phyloP scores from a whole-genome alignment of 495 filamentous ascomycete species.

The Apodospora peruviana region DNA sequence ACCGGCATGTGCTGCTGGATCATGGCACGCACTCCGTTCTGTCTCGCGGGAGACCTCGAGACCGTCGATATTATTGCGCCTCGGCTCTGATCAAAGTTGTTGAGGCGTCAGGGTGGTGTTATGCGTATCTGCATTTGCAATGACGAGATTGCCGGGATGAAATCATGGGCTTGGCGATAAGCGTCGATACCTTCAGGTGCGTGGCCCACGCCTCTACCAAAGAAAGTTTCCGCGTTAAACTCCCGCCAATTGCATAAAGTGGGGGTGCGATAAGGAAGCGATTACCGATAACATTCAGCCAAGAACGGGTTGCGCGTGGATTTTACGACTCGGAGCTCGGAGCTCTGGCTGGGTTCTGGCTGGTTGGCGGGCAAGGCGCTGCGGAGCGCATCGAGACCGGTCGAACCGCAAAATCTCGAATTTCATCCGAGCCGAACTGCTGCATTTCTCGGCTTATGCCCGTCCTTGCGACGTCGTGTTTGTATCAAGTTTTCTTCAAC shows the following conservation, averaged over 20 bases:
- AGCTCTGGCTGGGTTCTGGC: background rate
- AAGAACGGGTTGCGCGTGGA: too few relatives aligned
- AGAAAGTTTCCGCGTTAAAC: background rate
- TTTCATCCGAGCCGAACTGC: background rate
- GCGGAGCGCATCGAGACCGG: background rate
- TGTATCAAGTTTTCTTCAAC: background rate
- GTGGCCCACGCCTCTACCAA: background rate
- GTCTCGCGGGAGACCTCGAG: too few relatives aligned
- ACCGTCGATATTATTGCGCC: too few relatives aligned
- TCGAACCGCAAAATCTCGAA: background rate
- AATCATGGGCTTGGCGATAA: conserved; percentile 2
- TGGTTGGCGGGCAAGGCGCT: background rate
- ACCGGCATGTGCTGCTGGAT: conserved; percentile 7
- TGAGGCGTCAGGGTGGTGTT: conserved; percentile 6
- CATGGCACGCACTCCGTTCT: conserved; percentile 2
- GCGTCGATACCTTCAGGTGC: background rate
- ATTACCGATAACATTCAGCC: background rate
- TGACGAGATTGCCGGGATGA: conserved; percentile 7
- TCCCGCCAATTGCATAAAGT: conserved; percentile 1
- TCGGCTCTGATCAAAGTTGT: too few relatives aligned
- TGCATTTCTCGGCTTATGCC: too few relatives aligned
- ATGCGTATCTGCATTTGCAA: conserved; percentile 1
- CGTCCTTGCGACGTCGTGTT: background rate
- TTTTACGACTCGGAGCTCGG: background rate
- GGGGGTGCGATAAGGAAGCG: conserved; percentile 1